phyloP scores from a whole-genome alignment of 2,329 filamentous ascomycete species.

The Pochonia chlamydosporia region DNA sequence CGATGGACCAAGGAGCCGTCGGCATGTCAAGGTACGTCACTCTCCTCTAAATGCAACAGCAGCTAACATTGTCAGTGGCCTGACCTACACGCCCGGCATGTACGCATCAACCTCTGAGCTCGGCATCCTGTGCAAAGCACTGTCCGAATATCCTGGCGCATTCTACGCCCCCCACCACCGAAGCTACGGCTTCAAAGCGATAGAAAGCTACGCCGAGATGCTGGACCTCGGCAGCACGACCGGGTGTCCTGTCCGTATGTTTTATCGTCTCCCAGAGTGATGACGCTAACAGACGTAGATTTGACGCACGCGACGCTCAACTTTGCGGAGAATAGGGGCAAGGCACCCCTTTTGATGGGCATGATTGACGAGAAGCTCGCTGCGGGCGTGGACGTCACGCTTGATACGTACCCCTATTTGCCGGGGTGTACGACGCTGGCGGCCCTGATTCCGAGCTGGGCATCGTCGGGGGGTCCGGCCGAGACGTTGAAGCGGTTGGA shows the following conservation, averaged over 20 bases:
- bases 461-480: conserved; percentile 15
- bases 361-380: conserved; percentile 16
- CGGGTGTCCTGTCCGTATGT: conserved; percentile 18
- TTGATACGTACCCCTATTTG: conserved; percentile 19
- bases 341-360: conserved; percentile 13
- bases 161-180: conserved; percentile 19
- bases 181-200: conserved; percentile 17
- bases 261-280: not conserved
- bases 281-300: conserved; percentile 9
- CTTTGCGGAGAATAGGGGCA: conserved; percentile 18
- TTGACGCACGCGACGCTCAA: conserved; percentile 18
- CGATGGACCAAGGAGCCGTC: conserved; percentile 16
- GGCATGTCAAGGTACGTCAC: conserved; percentile 17
- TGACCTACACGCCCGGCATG: conserved; percentile 20
- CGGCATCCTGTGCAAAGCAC: conserved; percentile 13
- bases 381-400: conserved; percentile 15
- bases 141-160: conserved; percentile 16
- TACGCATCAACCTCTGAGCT: conserved; percentile 19
- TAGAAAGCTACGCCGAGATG: conserved; percentile 19
- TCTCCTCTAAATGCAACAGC: not conserved
- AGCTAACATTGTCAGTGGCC: conserved; percentile 9
- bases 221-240: conserved; percentile 15
- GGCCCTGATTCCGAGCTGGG: conserved; percentile 17
- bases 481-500: conserved; percentile 15
- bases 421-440: conserved; percentile 18